Conservation (phyloP, 768 basidiomycete genomes). For the Lanmaoa rubissima region DNA sequence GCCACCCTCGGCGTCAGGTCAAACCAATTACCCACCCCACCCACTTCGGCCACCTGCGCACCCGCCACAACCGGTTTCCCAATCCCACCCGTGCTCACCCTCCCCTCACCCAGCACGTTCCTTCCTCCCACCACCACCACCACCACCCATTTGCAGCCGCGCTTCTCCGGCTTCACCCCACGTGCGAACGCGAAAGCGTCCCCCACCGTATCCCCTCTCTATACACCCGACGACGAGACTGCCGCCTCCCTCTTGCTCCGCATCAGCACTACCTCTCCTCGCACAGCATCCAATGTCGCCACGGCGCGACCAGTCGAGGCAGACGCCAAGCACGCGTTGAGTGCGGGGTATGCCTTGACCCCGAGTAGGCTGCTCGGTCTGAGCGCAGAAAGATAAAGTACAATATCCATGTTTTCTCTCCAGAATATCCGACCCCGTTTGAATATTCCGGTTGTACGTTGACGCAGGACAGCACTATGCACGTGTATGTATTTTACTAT, state of each 20-base stretch:
- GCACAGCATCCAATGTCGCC: not conserved
- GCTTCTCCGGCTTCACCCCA: slow-evolving; percentile 21
- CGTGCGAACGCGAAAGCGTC: slow-evolving; percentile 20
- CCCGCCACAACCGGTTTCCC: slow-evolving; percentile 35
- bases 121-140: slow-evolving; percentile 8
- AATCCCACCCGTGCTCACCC: slow-evolving; percentile 41
- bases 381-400: slow-evolving; percentile 8
- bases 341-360: slow-evolving; percentile 19
- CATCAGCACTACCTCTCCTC: slow-evolving; percentile 42
- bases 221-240: slow-evolving; percentile 61
- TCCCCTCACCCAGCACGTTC: slow-evolving; percentile 34
- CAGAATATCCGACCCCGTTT: no score
- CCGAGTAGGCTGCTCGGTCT: slow-evolving; percentile 28
- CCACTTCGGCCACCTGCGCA: slow-evolving; percentile 51
- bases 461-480: not conserved
- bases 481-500: slow-evolving; percentile 7
- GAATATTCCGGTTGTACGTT: not conserved
- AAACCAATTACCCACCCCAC: slow-evolving; percentile 52
- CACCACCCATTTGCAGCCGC: slow-evolving; percentile 15
- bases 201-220: slow-evolving; percentile 25
- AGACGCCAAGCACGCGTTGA: not conserved
- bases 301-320: not conserved
- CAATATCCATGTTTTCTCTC: not conserved
- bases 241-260: slow-evolving; percentile 67
- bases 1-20: slow-evolving; percentile 17